These are phyloP conservation scores for Fusarium udum DNA, from an alignment of 2,329 filamentous ascomycete species.

Conservation along the genomic window DNA sequence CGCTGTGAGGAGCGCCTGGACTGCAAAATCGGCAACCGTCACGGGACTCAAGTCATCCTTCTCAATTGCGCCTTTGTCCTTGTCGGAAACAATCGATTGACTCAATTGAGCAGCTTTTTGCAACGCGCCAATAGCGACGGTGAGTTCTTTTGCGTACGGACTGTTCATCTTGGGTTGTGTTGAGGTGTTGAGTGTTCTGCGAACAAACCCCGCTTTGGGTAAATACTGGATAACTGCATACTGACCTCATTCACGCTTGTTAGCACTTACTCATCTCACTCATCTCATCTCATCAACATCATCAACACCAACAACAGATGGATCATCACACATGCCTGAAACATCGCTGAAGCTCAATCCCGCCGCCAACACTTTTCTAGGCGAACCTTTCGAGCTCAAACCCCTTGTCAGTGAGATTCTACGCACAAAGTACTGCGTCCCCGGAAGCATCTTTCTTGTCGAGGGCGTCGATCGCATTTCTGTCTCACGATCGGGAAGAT, in stretches of 20 bases:
- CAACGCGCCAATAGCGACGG: conserved; percentile 54
- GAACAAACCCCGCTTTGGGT: conserved; percentile 37
- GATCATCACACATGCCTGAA: conserved; percentile 38
- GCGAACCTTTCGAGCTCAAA: conserved; percentile 42
- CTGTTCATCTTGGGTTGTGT: conserved; percentile 52
- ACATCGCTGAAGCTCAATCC: conserved; percentile 37
- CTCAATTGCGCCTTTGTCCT: conserved; percentile 60
- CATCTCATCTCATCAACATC: not conserved
- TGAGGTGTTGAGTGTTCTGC: not conserved
- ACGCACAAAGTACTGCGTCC: conserved; percentile 57
- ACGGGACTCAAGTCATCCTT: conserved; percentile 67
- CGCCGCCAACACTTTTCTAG: conserved; percentile 40
- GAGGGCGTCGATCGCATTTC: conserved; percentile 54
- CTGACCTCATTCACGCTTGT: conserved; percentile 10
- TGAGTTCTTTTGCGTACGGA: conserved; percentile 54
- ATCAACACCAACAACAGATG: conserved; percentile 15
- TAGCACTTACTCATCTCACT: not conserved
- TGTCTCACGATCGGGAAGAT: conserved; percentile 49
- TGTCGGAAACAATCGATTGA: conserved; percentile 56
- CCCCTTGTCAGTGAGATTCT: conserved; percentile 61
- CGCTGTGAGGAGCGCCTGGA: conserved; percentile 64
- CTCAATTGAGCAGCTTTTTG: conserved; percentile 60
- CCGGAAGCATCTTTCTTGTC: conserved; percentile 61
- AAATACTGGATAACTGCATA: conserved; percentile 44
- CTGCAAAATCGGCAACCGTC: conserved; percentile 68